phyloP scores from a whole-genome alignment of 306 rosid genomes.

The Vigna reflexopilosa region DNA sequence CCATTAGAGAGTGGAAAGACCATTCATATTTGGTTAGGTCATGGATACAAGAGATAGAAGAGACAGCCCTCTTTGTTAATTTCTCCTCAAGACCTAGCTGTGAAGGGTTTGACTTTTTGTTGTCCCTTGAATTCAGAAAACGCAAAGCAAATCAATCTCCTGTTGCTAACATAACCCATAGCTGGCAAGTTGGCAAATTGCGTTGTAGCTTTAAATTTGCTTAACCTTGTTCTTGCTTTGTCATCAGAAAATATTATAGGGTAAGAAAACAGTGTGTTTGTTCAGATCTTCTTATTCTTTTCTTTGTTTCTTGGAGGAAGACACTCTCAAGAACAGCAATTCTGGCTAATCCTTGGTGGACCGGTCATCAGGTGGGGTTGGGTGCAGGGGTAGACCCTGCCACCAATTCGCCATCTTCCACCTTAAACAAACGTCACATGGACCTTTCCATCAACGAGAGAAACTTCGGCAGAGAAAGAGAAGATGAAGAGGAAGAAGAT shows the following conservation, averaged over 20 bases:
- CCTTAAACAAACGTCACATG: constrained; percentile 50
- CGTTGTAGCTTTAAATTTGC: constrained; percentile 24
- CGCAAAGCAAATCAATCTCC: neutral
- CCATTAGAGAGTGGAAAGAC: constrained; percentile 5
- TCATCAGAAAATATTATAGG: neutral
- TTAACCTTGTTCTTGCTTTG: neutral
- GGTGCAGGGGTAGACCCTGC: constrained; percentile 70
- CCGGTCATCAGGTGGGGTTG: constrained; percentile 74
- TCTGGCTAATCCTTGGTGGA: constrained; percentile 99
- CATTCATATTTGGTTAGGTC: constrained; percentile 28
- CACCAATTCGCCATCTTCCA: constrained; percentile 56
- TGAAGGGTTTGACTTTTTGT: constrained; percentile 49
- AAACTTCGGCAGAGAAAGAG: constrained; percentile 40
- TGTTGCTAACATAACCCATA: neutral
- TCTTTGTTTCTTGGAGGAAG: neutral
- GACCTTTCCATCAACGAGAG: constrained; percentile 65
- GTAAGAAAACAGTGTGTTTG: neutral
- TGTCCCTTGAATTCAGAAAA: constrained; percentile 30
- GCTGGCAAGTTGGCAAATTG: constrained; percentile 10
- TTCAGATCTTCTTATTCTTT: neutral
- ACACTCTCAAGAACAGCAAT: constrained; percentile 28
- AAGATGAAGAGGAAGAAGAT: constrained; percentile 47
- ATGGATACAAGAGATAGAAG: neutral
- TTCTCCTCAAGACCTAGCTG: neutral
- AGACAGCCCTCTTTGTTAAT: constrained; percentile 19